Evolutionary conservation across 2,329 filamentous ascomycete species (phyloP), one percentile per base, ranked within the genome.

Genomic region (Dryadomyces quercivorus): DNA sequence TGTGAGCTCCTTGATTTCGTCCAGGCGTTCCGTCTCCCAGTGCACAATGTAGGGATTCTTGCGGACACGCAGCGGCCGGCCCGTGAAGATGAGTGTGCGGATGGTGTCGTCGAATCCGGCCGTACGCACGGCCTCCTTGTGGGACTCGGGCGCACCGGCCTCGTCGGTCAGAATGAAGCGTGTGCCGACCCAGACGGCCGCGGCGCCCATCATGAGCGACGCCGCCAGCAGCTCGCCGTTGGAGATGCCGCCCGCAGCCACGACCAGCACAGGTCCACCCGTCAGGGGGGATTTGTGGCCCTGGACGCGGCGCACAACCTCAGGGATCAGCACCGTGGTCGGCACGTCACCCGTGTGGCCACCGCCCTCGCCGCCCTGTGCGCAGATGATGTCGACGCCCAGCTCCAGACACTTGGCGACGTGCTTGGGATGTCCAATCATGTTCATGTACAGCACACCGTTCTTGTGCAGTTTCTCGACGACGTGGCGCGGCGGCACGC

Each of bases 341-440:
- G 93, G 89, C 43, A 95, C 86, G 70, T 96, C 87, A 65, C 93
- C 93, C 15, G 90, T 96, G 77, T 96, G 91, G 62, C 93, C 93
- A 69, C 93, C 93, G 60, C 93, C 93, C 75, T 98, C 93, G 64
- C 93, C 92, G 68, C 93, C 93, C 75, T 98, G 93, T 52, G 93
- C 93, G 76, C 92, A 97, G 75, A 98, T 97, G 65, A 98, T 86
- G 72, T 98, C 93, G 63, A 84, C 88, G 61, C 91, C 93, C 56
- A 91, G 80, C 51, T 92, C 89, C 59, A 98, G 79, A 72, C 89
- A 94, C 80, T 97, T 98, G 73, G 89, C 81, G 60, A 95, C 92
- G 75, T 98, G 93, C 84, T 98, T 98, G 67, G 93, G 92, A 79
- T 98, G 93, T 62, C 93, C 93, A 69, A 98, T 91, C 93, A 98